Base-by-base conservation (phyloP, 1,139 yeast genomes). In the Citeromyces hawaiiensis region DNA sequence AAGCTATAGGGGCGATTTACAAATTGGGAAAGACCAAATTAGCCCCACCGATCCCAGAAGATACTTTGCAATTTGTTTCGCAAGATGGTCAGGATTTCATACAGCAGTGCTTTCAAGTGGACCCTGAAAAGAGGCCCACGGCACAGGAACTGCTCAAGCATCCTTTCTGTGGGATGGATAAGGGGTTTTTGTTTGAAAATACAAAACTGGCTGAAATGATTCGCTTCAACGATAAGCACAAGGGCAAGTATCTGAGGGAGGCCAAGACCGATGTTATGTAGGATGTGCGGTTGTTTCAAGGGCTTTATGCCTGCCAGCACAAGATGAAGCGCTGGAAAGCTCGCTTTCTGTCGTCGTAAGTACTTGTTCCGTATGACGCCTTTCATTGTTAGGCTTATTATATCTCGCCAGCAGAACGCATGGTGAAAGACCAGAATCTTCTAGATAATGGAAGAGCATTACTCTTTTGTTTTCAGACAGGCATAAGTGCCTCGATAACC, bases 21-120 rank as follows among this genome's bases (percentile, higher is more conserved):
- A 64, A 69, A 47, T 81, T 62, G 71, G 97, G 64, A 59, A 83
- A 57, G 63, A 85, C 60, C 51, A 81, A 76, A 57, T 75, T 68
- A 43, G 94, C 96, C 0, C 98, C 98, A 2, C 98, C 98, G 0
- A 87, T 93, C 41, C 95, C 96, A 0, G 87, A 81, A 17, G 96
- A 87, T 46, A 81, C 93, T 1, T 59, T 68, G 36, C 76, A 76
- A 7, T 60, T 64, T 47, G 76, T 87, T 40, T 73, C 87, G 3
- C 52, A 53, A 3, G 71, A 63, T 8, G 96, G 95, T 1, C 71
- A 73, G 42, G 70, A 70, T 36, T 91, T 91, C 47, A 62, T 93
- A 43, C 77, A 77, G 46, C 59, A 66, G 43, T 93, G 98, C 56
- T 91, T 93, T 55, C 75, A 76, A 7, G 76, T 79, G 30, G 82